Evolutionary conservation across 2,329 filamentous ascomycete species (phyloP), one percentile per base, ranked within the genome.

Genomic region (Trichoderma polysporum): DNA sequence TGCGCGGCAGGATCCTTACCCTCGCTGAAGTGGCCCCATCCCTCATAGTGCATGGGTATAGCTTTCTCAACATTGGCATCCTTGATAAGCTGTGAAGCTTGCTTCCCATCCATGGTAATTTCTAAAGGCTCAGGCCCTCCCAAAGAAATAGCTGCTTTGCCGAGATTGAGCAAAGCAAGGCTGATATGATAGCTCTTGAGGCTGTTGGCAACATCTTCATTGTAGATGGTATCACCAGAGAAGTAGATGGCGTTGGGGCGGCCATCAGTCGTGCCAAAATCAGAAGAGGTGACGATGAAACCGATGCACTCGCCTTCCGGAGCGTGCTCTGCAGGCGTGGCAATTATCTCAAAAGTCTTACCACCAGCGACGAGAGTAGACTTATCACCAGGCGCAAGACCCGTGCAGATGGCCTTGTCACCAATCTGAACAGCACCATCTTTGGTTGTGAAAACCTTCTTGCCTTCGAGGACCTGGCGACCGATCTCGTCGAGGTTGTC

Each of bases 401-500:
- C 79, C 25, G 69, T 66, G 13, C 84, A 79, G 3, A 75, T 79
- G 0, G 82, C 81, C 2, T 81, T 76, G 0, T 81, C 80, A 0
- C 74, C 73, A 0, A 84, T 78, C 1, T 83, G 82, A 22, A 74
- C 75, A 0, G 79, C 80, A 1, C 82, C 82, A 35, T 83, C 81
- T 1, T 74, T 63, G 1, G 82, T 84, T 0, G 82, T 84, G 33
- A 84, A 73, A 4, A 84, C 83, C 2, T 71, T 73, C 8, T 81
- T 80, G 3, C 80, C 82, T 56, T 84, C 76, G 6, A 85, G 77
- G 0, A 84, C 75, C 8, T 70, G 76, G 4, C 82, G 82, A 25
- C 83, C 82, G 0, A 79, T 69, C 2, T 78, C 75, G 37, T 85
- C 83, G 2, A 85, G 76, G 68, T 85, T 85, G 68, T 85, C 83